Conservation (phyloP, 73 alveolate species). For the Blepharisma japonicum region DNA sequence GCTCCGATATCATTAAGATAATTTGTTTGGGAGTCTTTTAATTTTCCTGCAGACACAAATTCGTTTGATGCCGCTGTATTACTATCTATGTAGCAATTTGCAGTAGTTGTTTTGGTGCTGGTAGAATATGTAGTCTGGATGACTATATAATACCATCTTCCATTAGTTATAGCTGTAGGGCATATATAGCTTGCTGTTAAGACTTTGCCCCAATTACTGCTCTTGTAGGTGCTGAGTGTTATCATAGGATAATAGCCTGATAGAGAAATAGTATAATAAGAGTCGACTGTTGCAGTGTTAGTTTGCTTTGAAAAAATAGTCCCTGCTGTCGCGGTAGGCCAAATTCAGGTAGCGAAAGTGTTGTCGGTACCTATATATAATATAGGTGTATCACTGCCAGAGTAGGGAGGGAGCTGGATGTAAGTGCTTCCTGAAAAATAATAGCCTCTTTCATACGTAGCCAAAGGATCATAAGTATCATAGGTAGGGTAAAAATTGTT, state of each 20-base stretch:
- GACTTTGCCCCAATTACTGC: not conserved
- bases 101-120: too few relatives aligned
- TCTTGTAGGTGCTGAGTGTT: not conserved
- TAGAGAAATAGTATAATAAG: not conserved
- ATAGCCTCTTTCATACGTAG: not conserved
- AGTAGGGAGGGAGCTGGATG: constrained; percentile 13
- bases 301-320: not conserved
- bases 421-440: constrained; percentile 3
- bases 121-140: too few relatives aligned
- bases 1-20: too few relatives aligned
- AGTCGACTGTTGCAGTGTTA: not conserved
- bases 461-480: constrained; percentile 10
- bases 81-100: too few relatives aligned
- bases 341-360: not conserved
- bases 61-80: too few relatives aligned
- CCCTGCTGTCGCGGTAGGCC: not conserved
- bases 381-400: not conserved
- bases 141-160: not conserved
- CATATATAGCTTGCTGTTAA: not conserved
- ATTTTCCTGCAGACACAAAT: too few relatives aligned
- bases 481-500: not conserved
- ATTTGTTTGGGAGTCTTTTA: too few relatives aligned
- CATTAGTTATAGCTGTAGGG: not conserved
- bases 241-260: not conserved
- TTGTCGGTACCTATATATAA: not conserved